phyloP scores from a whole-genome alignment of 139 green algal species.

The Picochlorum costavermella region DNA sequence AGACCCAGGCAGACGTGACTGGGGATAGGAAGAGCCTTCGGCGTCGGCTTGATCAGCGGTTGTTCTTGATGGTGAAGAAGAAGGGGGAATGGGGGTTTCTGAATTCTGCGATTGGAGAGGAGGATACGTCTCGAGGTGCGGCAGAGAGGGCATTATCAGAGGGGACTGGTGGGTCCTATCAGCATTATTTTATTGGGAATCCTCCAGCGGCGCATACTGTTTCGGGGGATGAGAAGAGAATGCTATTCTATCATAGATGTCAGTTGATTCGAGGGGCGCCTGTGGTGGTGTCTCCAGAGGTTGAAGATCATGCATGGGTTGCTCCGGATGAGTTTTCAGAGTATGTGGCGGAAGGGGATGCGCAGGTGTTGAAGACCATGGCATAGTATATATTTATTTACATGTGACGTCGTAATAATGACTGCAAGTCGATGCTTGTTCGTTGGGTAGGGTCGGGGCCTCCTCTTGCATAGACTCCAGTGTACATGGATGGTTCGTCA shows the following conservation, averaged over 20 bases:
- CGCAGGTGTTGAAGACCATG: not conserved
- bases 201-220: constrained; percentile 22
- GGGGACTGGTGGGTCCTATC: constrained; percentile 10
- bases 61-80: constrained; percentile 36
- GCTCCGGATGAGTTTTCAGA: constrained; percentile 35
- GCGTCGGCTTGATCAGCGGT: constrained; percentile 33
- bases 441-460: not conserved
- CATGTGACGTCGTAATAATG: not conserved
- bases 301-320: constrained; percentile 25
- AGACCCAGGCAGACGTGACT: constrained; percentile 22
- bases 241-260: constrained; percentile 30
- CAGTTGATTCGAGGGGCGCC: constrained; percentile 26
- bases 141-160: constrained; percentile 32
- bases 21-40: constrained; percentile 19
- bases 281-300: not conserved
- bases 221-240: not conserved
- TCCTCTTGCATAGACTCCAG: not conserved
- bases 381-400: not conserved
- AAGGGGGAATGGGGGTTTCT: constrained; percentile 7
- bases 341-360: constrained; percentile 21
- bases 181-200: constrained; percentile 45
- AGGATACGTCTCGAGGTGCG: constrained; percentile 31
- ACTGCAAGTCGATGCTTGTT: not conserved
- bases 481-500: not conserved
- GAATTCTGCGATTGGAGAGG: constrained; percentile 9